A percentile compares a stretch with the other conserved stretches of the same genome.
Evolutionary conservation across 371 early-diverging fungal species (phyloP).

Genomic region (Actinomortierella ambigua): DNA sequence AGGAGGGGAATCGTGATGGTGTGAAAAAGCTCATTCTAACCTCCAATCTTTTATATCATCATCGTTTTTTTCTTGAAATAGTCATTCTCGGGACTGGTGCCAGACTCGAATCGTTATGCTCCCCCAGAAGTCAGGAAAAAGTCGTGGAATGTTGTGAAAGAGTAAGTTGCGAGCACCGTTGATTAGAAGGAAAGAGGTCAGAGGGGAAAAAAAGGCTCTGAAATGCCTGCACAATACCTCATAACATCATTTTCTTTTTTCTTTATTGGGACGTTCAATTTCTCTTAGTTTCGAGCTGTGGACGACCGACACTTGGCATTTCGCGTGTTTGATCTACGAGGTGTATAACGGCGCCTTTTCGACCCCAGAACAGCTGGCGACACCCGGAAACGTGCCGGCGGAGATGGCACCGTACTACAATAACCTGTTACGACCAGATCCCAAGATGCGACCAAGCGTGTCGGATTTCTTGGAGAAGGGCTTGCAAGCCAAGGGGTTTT

Average conservation of each 20-base stretch:
- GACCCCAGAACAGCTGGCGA: conserved; percentile 62
- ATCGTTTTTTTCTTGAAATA: conserved; percentile 15
- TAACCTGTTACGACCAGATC: conserved; percentile 55
- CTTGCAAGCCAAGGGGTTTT: conserved; percentile 65
- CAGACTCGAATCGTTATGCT: conserved; percentile 70
- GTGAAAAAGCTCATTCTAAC: no score
- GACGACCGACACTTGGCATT: conserved; percentile 81
- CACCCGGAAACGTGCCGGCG: conserved; percentile 67
- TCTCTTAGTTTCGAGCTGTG: conserved; percentile 38
- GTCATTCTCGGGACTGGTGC: conserved; percentile 71
- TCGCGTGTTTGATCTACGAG: conserved; percentile 81
- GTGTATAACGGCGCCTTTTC: conserved; percentile 75
- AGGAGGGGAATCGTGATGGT: no score
- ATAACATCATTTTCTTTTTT: neutral
- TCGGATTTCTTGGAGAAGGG: conserved; percentile 73
- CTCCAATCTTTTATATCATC: neutral
- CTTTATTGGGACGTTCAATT: neutral
- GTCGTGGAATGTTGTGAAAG: conserved; percentile 68
- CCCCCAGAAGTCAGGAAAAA: conserved; percentile 77
- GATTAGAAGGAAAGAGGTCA: no score
- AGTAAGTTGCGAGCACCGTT: no score
- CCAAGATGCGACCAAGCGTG: conserved; percentile 66
- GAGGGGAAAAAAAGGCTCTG: neutral
- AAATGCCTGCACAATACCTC: neutral
- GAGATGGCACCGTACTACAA: conserved; percentile 59